Conservation (phyloP, 495 filamentous ascomycete genomes). For the Thermothielavioides terrestris region DNA sequence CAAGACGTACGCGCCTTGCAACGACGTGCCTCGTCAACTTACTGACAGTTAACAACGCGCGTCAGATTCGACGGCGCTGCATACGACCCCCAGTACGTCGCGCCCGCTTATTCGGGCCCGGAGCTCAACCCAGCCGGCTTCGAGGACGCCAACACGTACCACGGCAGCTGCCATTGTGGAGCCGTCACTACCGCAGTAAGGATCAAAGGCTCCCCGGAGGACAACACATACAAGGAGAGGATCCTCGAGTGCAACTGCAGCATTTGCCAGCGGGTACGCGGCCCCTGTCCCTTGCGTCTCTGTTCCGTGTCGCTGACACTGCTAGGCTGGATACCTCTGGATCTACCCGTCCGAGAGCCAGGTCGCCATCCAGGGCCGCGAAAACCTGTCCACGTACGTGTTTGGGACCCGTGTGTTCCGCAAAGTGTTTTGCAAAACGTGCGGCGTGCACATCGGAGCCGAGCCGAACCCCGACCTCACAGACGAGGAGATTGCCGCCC, state of each 20-base stretch:
- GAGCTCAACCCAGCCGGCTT: slow-evolving; percentile 28
- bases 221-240: slow-evolving; percentile 16
- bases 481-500: slow-evolving; percentile 15
- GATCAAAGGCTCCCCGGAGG: slow-evolving; percentile 24
- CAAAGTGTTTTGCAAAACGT: slow-evolving; percentile 39
- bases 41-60: neutral
- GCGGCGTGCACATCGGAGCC: slow-evolving; percentile 30
- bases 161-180: slow-evolving; percentile 47
- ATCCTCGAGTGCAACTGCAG: slow-evolving; percentile 39
- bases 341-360: slow-evolving; percentile 27
- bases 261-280: slow-evolving; percentile 32
- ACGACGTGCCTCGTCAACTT: neutral
- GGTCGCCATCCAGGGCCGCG: slow-evolving; percentile 23
- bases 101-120: slow-evolving; percentile 29
- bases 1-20: slow-evolving; percentile 17
- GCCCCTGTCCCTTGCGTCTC: neutral
- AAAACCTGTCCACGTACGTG: slow-evolving; percentile 30
- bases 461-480: slow-evolving; percentile 11
- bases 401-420: slow-evolving; percentile 20
- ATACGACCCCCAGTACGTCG: slow-evolving; percentile 21
- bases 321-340: slow-evolving; percentile 25
- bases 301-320: neutral
- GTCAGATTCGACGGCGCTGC: slow-evolving; percentile 31
- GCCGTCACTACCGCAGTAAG: slow-evolving; percentile 35
- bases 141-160: slow-evolving; percentile 34